Conservation (phyloP, 108 stramenopile species). For the Stephanodiscus minutulus region DNA sequence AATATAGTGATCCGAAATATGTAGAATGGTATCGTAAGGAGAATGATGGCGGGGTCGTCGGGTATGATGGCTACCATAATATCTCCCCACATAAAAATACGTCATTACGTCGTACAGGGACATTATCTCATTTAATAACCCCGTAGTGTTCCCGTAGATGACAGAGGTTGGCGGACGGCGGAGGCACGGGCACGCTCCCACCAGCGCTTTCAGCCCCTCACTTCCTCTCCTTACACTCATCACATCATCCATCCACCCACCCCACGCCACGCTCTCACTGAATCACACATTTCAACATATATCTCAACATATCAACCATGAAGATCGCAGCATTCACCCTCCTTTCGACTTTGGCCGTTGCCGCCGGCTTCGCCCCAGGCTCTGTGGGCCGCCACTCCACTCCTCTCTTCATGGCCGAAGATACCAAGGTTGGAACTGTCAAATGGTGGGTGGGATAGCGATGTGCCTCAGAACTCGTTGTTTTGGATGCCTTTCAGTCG, state of each 20-base stretch:
- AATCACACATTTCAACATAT: no score
- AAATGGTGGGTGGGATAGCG: slow-evolving; percentile 9
- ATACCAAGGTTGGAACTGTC: slow-evolving; percentile 22
- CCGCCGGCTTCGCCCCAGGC: slow-evolving; percentile 24
- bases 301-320: slow-evolving; percentile 31
- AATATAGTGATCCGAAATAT: no score
- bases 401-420: slow-evolving; percentile 23
- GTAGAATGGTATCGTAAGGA: no score
- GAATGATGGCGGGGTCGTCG: no score
- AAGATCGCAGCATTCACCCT: slow-evolving; percentile 10
- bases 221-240: neutral
- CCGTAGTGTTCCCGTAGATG: neutral
- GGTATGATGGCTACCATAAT: no score
- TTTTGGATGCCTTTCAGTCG: neutral
- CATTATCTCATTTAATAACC: no score
- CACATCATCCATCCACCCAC: neutral
- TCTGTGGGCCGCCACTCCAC: slow-evolving; percentile 9
- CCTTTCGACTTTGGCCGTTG: slow-evolving; percentile 21
- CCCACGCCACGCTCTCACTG: no score
- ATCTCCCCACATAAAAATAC: no score
- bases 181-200: neutral
- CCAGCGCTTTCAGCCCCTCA: neutral
- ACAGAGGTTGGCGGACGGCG: neutral
- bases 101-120: no score
- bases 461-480: neutral